Evolutionary conservation across 805 yeast species (phyloP), one percentile per base, ranked within the genome.

Genomic region (Suhomyces faveliae): DNA sequence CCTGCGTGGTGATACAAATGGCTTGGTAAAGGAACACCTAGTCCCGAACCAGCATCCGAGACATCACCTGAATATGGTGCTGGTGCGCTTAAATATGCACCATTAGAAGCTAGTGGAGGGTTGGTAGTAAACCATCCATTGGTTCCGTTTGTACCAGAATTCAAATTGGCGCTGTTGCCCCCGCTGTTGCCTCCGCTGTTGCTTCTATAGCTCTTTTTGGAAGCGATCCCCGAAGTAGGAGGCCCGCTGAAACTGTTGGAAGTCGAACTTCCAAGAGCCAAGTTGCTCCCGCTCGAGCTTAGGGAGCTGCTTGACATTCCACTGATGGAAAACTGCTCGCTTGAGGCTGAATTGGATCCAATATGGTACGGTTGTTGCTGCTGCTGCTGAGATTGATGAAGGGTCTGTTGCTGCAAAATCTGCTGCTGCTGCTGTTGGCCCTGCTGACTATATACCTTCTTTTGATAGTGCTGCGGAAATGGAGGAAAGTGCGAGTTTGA

Each of bases 171-270:
- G 17, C 33, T 17, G 17, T 29, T 46, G 20, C 47, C 47, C 3
- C 48, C 44, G 17, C 51, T 48, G 29, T 45, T 46, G 20, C 47
- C 47, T 3, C 48, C 44, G 17, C 51, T 48, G 29, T 45, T 44
- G 13, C 46, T 40, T 11, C 53, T 33, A 35, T 45, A 52, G 12
- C 48, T 49, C 29, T 50, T 50, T 30, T 52, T 52, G 15, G 48
- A 6, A 6, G 43, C 40, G 10, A 17, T 46, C 3, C 23, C 13
- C 17, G 43, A 40, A 1, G 22, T 6, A n/a, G 38, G 15, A 20
- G 38, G 19, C 10, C 44, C 44, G 25, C 47, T 43, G 27, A 39
- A 41, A 13, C 50, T 35, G 21, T 30, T 45, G 13, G 42, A 40
- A 15, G 15, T 30, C 23, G 47, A 40, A 19, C 21, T 20, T 7